Evolutionary conservation across 148 eudicot genomes (phyloP).

Genomic region (Limonium bicolor): DNA sequence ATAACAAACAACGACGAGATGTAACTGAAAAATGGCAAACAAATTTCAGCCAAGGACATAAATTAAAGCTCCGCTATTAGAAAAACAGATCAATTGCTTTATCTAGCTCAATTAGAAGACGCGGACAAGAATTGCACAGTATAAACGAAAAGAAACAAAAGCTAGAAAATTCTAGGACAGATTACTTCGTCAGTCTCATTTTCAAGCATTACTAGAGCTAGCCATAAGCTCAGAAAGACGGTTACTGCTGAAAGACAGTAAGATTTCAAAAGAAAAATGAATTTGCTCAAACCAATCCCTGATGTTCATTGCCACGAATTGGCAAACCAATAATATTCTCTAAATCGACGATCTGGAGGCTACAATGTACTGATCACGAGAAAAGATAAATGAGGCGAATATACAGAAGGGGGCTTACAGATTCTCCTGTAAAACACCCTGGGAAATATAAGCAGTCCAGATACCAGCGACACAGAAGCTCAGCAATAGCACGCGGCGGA

Average conservation of each 20-base stretch:
- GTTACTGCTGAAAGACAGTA: not conserved
- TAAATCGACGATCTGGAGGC: not conserved
- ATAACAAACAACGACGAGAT: too few species aligned
- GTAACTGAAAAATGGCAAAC: too few species aligned
- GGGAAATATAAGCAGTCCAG: constrained; percentile 92
- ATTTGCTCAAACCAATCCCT: not conserved
- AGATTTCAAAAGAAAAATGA: not conserved
- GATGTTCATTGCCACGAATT: not conserved
- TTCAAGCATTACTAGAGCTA: too few species aligned
- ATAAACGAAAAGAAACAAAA: too few species aligned
- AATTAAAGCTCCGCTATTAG: too few species aligned
- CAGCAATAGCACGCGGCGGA: constrained; percentile 57
- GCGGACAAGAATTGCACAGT: too few species aligned
- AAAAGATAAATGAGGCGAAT: not conserved
- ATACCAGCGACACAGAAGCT: constrained; percentile 84
- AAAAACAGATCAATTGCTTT: too few species aligned
- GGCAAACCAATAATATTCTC: not conserved
- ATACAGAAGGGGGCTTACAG: constrained; percentile 22
- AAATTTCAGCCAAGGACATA: too few species aligned
- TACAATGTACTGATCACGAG: not conserved
- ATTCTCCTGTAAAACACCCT: constrained; percentile 92
- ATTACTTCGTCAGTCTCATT: too few species aligned
- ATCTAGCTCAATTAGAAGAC: too few species aligned
- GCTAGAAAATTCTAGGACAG: too few species aligned
- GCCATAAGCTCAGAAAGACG: not conserved